Percentiles rank a stretch among this genome's conserved stretches.
phyloP scores from a whole-genome alignment of 768 basidiomycete genomes.

The Hypsizygus marmoreus region DNA sequence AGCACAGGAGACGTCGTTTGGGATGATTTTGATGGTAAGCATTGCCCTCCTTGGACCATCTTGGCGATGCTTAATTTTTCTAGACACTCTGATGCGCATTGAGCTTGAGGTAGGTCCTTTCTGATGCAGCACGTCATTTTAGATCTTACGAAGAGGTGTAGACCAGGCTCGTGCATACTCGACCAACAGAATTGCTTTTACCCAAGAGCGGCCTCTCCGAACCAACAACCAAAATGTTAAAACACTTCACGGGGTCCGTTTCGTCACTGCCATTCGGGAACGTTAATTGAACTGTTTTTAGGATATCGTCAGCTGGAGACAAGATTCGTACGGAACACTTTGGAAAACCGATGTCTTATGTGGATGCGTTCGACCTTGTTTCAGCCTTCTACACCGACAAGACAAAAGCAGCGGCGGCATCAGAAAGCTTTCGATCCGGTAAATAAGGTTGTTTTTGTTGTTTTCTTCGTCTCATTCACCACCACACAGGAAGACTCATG shows the following conservation, averaged over 20 bases:
- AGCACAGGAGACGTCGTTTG: slow-evolving; percentile 92
- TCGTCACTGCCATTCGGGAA: neutral
- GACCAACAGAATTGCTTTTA: slow-evolving; percentile 80
- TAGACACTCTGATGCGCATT: slow-evolving; percentile 81
- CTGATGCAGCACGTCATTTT: neutral
- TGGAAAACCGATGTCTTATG: slow-evolving; percentile 54
- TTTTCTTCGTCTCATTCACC: neutral
- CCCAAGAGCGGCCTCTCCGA: slow-evolving; percentile 60
- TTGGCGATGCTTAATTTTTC: slow-evolving; percentile 1
- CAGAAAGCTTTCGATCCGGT: slow-evolving; percentile 50
- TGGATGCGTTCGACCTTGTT: slow-evolving; percentile 68
- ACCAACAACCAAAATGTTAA: slow-evolving; percentile 74
- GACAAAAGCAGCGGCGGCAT: slow-evolving; percentile 36
- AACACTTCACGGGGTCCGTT: slow-evolving; percentile 65
- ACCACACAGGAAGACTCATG: slow-evolving; percentile 55
- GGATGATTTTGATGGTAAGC: slow-evolving; percentile 83
- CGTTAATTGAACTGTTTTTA: slow-evolving; percentile 21
- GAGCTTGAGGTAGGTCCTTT: slow-evolving; percentile 75
- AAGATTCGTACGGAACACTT: slow-evolving; percentile 68
- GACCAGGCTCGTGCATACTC: slow-evolving; percentile 86
- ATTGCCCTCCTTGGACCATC: slow-evolving; percentile 1
- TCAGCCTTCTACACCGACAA: slow-evolving; percentile 67
- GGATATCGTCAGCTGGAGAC: slow-evolving; percentile 37
- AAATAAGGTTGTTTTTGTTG: slow-evolving; percentile 14
- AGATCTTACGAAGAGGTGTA: slow-evolving; percentile 27